Base-by-base conservation (phyloP, 2,329 filamentous ascomycete genomes). In the Botryosphaeria agaves region DNA sequence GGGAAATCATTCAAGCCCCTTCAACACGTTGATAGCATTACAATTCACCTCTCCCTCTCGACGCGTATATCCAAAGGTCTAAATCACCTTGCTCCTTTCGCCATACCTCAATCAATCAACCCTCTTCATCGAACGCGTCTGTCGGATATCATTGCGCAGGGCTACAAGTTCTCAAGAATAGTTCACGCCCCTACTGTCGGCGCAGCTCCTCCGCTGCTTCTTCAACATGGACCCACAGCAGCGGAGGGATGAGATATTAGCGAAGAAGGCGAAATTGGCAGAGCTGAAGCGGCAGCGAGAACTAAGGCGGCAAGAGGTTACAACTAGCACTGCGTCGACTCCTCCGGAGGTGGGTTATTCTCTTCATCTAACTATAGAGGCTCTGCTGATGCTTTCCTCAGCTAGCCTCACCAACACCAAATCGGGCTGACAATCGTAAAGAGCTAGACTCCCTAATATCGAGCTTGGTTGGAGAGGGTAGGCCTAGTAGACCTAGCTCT, bases 251-350 rank as follows among this genome's bases (percentile, higher is more conserved):
- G 89, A 98, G 64, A 93, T 98, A 43, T 64, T 89, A 45, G 85
- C 84, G 43, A 98, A 98, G 62, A 87, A 82, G 64, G 87, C 85
- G 38, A 94, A 89, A 65, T 82, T 98, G 46, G 85, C 82, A 29
- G 89, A 95, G 66, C 69, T 98, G 41, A 94, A 93, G 62, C 73
- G 81, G 38, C 84, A 94, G 59, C 72, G 89, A 44, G 84, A 91
- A 53, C 61, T 87, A 43, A 71, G 85, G 35, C 72, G 81, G 39
- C 80, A 69, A 49, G 81, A 91, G 51, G 73, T 80, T 43, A 71
- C 66, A 35, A 69, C 68, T 38, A 72, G n/a, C n/a, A n/a, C n/a
- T n/a, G n/a, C n/a, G n/a, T n/a, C n/a, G n/a, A n/a, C n/a, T n/a
- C n/a, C n/a, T n/a, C n/a, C n/a, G n/a, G n/a, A n/a, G n/a, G n/a